Evolutionary conservation across 495 filamentous ascomycete species (phyloP).

Genomic region (Xylaria intraflava): DNA sequence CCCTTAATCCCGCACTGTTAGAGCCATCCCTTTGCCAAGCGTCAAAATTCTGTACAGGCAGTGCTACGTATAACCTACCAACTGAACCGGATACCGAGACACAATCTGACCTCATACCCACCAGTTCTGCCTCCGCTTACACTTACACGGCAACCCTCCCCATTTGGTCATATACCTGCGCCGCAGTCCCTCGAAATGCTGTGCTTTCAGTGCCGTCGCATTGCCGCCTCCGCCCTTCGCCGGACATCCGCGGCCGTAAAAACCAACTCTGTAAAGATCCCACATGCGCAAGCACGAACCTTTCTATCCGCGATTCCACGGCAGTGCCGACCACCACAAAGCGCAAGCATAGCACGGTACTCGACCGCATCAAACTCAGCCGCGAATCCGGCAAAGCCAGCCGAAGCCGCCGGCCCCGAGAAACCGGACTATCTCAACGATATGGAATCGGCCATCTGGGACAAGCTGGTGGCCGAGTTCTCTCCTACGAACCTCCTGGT

Average conservation of each 20-base stretch:
- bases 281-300: slow-evolving; percentile 1
- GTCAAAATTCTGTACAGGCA: too few relatives aligned
- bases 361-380: slow-evolving; percentile 10
- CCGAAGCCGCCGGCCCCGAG: slow-evolving; percentile 15
- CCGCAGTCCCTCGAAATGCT: too few relatives aligned
- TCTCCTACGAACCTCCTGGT: slow-evolving; percentile 48
- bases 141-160: too few relatives aligned
- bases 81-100: too few relatives aligned
- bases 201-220: slow-evolving; percentile 16
- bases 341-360: slow-evolving; percentile 9
- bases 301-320: not conserved
- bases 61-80: too few relatives aligned
- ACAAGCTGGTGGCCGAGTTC: slow-evolving; percentile 35
- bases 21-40: too few relatives aligned
- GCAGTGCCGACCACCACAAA: not conserved
- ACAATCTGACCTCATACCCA: too few relatives aligned
- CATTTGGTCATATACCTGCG: too few relatives aligned
- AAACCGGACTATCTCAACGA: slow-evolving; percentile 37
- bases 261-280: slow-evolving; percentile 1
- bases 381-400: not conserved
- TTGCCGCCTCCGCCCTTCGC: slow-evolving; percentile 9
- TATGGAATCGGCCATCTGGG: slow-evolving; percentile 42
- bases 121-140: too few relatives aligned
- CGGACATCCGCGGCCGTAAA: slow-evolving; percentile 11
- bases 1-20: too few relatives aligned